These are phyloP conservation scores for Ustulina deusta DNA, from an alignment of 2,329 filamentous ascomycete species.

Conservation along the genomic window DNA sequence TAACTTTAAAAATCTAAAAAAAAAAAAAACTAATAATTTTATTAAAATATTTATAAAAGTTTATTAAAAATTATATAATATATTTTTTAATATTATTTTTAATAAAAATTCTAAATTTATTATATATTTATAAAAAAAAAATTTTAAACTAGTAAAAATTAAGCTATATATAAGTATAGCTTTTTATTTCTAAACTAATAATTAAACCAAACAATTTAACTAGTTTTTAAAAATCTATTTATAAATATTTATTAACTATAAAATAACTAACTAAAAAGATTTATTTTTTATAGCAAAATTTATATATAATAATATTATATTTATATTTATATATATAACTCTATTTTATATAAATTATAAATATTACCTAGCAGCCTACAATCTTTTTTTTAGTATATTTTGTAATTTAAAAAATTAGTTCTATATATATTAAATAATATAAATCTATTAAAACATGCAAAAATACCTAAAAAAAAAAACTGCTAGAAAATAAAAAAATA, in stretches of 20 bases:
- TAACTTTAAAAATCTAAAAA: neutral
- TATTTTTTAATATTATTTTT: slow-evolving; percentile 1
- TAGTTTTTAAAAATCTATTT: neutral
- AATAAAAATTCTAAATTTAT: neutral
- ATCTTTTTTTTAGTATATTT: neutral
- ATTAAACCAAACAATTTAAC: neutral
- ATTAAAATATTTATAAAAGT: slow-evolving; percentile 1
- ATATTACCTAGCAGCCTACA: neutral
- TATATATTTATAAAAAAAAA: neutral
- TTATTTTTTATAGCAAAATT: neutral
- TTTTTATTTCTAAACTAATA: neutral
- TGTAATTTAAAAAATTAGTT: neutral
- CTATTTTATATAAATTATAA: neutral
- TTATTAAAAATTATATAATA: neutral
- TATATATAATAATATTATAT: neutral
- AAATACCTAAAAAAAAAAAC: too few species aligned
- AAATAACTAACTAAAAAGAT: neutral
- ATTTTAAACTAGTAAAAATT: neutral
- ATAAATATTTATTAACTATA: neutral
- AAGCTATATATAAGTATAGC: neutral
- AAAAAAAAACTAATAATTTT: neutral
- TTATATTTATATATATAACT: neutral
- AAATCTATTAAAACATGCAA: too few species aligned
- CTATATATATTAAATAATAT: neutral
- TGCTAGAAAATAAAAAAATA: too few species aligned